phyloP scores from a whole-genome alignment of 257 asterid species.

The Scutellaria minor region DNA sequence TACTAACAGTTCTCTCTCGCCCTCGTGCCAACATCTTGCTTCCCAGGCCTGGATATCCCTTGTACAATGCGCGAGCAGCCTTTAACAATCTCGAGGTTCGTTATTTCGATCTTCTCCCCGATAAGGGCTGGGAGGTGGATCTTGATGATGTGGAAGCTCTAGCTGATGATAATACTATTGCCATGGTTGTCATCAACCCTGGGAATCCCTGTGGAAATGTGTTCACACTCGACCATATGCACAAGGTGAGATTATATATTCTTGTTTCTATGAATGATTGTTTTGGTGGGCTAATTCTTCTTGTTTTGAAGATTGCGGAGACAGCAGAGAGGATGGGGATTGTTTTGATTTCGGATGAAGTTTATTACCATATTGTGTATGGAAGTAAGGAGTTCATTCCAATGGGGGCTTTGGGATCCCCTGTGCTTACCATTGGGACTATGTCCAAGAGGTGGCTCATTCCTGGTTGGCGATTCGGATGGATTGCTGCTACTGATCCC shows the following conservation, averaged over 20 bases:
- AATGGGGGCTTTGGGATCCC: conserved; percentile 62
- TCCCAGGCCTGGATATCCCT: conserved; percentile 72
- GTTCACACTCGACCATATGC: conserved; percentile 55
- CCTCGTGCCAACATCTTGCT: conserved; percentile 70
- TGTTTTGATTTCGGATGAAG: conserved; percentile 70
- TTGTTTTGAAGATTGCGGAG: conserved; percentile 60
- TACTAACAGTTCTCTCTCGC: conserved; percentile 57
- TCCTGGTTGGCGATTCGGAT: conserved; percentile 82
- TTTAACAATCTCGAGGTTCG: conserved; percentile 62
- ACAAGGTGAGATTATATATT: conserved; percentile 44
- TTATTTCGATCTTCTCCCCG: conserved; percentile 64
- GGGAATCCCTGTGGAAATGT: conserved; percentile 86
- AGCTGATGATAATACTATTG: conserved; percentile 73
- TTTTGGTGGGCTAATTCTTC: conserved; percentile 1
- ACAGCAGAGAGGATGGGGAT: conserved; percentile 61
- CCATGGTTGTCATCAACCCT: conserved; percentile 70
- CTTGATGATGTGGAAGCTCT: conserved; percentile 56
- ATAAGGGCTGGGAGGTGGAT: conserved; percentile 73
- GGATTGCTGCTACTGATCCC: conserved; percentile 70
- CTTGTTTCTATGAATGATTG: background rate
- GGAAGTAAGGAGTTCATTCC: conserved; percentile 57
- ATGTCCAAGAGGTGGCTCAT: conserved; percentile 78
- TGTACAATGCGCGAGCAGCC: conserved; percentile 62
- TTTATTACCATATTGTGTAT: conserved; percentile 61
- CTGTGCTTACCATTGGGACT: conserved; percentile 64